Evolutionary conservation across 2,329 filamentous ascomycete species (phyloP).

Genomic region (Botrytis cinerea): DNA sequence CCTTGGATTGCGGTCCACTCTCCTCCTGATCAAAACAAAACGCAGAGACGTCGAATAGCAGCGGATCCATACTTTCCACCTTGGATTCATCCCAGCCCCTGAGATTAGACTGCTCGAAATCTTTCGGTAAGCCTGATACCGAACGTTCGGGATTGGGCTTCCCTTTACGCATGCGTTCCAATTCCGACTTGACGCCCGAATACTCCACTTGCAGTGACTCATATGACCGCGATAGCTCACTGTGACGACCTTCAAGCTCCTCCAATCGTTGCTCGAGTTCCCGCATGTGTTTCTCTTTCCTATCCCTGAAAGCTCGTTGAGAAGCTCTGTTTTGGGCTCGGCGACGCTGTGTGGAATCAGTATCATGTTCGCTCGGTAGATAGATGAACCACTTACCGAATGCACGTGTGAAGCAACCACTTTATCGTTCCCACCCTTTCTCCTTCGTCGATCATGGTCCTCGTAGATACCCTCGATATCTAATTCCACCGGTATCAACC

Average conservation of each 20-base stretch:
- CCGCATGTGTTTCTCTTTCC: constrained; percentile 65
- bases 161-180: constrained; percentile 38
- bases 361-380: not conserved
- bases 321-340: constrained; percentile 63
- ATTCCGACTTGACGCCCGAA: constrained; percentile 38
- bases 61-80: constrained; percentile 37
- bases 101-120: constrained; percentile 25
- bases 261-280: constrained; percentile 60
- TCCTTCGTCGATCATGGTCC: constrained; percentile 40
- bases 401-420: constrained; percentile 41
- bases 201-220: constrained; percentile 48
- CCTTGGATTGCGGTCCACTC: constrained; percentile 1
- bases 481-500: constrained; percentile 41
- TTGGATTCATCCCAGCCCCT: constrained; percentile 34
- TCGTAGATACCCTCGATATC: constrained; percentile 42
- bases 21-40: constrained; percentile 41
- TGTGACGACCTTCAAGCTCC: constrained; percentile 57
- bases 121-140: constrained; percentile 10
- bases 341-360: constrained; percentile 48
- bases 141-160: constrained; percentile 24
- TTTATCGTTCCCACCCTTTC: constrained; percentile 39
- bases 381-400: constrained; percentile 34
- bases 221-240: constrained; percentile 56
- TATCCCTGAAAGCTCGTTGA: constrained; percentile 61
- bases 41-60: constrained; percentile 41